Evolutionary conservation across 2,329 filamentous ascomycete species (phyloP).

Genomic region (Didymella sp.): DNA sequence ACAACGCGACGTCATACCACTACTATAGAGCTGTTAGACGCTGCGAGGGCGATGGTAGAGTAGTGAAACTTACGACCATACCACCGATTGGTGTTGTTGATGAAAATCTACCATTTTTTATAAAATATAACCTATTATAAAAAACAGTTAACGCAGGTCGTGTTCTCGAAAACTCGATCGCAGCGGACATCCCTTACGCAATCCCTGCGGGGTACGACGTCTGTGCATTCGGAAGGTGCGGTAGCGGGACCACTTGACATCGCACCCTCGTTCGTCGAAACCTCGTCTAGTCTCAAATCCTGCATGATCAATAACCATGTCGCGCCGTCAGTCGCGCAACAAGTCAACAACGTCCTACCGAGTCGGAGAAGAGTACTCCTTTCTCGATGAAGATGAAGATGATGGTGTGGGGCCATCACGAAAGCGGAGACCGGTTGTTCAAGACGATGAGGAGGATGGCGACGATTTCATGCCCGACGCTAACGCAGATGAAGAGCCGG

Average conservation of each 20-base stretch:
- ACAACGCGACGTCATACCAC: constrained; percentile 53
- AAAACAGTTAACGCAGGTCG: too few species aligned
- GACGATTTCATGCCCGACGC: constrained; percentile 38
- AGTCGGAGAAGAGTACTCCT: constrained; percentile 32
- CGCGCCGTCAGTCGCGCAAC: constrained; percentile 32
- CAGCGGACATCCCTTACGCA: too few species aligned
- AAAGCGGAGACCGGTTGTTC: constrained; percentile 12
- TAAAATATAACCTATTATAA: background rate
- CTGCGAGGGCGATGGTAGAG: constrained; percentile 18
- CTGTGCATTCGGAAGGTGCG: constrained; percentile 25
- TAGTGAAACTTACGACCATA: constrained; percentile 9
- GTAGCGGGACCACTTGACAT: constrained; percentile 17
- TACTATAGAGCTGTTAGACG: constrained; percentile 28
- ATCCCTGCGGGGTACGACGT: constrained; percentile 18
- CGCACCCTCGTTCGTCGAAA: constrained; percentile 8
- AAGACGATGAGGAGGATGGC: constrained; percentile 30
- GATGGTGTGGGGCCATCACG: constrained; percentile 18
- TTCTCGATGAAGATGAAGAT: constrained; percentile 30
- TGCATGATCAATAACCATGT: constrained; percentile 22
- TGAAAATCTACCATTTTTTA: background rate
- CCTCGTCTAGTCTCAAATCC: constrained; percentile 11
- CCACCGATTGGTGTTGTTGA: constrained; percentile 5
- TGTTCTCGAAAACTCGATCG: too few species aligned
- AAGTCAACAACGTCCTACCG: constrained; percentile 30
- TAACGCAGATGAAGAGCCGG: constrained; percentile 36